Conservation (phyloP, 352 stramenopile genomes). For the Phytophthora melonis region DNA sequence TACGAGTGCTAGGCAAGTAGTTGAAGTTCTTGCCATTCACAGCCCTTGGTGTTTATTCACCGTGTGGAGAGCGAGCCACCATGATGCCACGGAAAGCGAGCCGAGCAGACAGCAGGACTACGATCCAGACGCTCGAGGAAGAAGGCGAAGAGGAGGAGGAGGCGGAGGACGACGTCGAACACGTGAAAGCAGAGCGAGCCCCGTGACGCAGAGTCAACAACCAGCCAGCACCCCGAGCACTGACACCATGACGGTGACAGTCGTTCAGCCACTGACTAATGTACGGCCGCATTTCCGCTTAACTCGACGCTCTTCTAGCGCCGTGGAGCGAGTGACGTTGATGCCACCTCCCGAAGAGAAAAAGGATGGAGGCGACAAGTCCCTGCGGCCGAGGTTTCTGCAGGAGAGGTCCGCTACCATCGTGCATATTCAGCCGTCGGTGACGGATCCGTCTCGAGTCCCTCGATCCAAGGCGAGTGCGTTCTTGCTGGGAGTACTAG, state of each 20-base stretch:
- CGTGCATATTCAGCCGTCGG: slow-evolving; percentile 31
- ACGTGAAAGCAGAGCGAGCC: slow-evolving; percentile 8
- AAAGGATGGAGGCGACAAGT: slow-evolving; percentile 47
- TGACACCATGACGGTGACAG: slow-evolving; percentile 3
- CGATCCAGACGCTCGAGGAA: slow-evolving; percentile 42
- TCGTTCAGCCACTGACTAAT: slow-evolving; percentile 9
- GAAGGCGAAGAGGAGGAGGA: slow-evolving; percentile 32
- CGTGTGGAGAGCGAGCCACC: background rate
- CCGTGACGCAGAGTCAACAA: background rate
- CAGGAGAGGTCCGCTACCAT: slow-evolving; percentile 66
- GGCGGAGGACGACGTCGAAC: slow-evolving; percentile 18
- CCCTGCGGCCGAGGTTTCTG: slow-evolving; percentile 54
- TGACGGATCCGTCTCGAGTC: slow-evolving; percentile 14
- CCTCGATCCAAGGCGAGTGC: slow-evolving; percentile 66
- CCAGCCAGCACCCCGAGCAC: background rate
- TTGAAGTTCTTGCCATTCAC: slow-evolving; percentile 24
- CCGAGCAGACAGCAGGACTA: slow-evolving; percentile 4
- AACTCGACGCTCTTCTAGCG: slow-evolving; percentile 28
- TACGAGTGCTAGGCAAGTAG: slow-evolving; percentile 19
- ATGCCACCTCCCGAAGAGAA: slow-evolving; percentile 4
- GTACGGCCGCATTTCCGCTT: slow-evolving; percentile 7
- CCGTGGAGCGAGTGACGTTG: background rate
- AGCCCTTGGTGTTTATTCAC: background rate
- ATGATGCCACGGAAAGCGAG: slow-evolving; percentile 16
- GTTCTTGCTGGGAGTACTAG: slow-evolving; percentile 63